Base-by-base conservation (phyloP, 805 yeast species). In the Starmerella davenportii region DNA sequence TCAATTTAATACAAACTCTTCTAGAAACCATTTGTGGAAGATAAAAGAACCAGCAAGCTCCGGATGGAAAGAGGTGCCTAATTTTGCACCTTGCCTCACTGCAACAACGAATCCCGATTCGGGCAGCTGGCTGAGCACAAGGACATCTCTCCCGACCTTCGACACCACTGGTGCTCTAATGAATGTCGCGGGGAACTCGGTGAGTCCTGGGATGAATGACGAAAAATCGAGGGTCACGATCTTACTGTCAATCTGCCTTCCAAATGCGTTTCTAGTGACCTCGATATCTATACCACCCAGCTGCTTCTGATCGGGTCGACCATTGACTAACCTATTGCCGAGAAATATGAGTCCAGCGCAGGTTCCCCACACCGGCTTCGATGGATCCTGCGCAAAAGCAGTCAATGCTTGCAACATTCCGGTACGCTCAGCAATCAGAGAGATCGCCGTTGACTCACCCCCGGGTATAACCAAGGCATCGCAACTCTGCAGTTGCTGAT, bases 61-160 rank as follows among this genome's bases (percentile, higher is more conserved):
- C 0, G 92, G 92, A 53, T 79, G 92, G 55, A 79, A 79, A 2
- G 82, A 73, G 1, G 85, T 79, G 2, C 82, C 87, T 36, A 79
- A 54, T 25, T 70, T 60, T 29, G 64, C 64, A 0, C 76, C 79
- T 52, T 79, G 84, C 49, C 70, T 63, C 5, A 78, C 82, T 0
- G 85, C 90, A 2, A 79, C 87, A 25, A 79, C 65, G 29, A 69
- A 55, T 2, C 53, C 58, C 9, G 43, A 44, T 27, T 44, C 49
- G n/a, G 43, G 40, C 7, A 53, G 37, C 4, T 40, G 40, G 29
- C 49, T 49, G 34, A 57, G 48, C 19, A 55, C 42, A 39, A 51
- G 45, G 15, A 55, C 57, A 21, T 34, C 30, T 16, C 24, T 32
- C 1, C 47, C 50, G n/a, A 47, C 44, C 9, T 30, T 25, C 2